These are phyloP conservation scores for Candida railenensis DNA, from an alignment of 805 yeast species.

Conservation along the genomic window DNA sequence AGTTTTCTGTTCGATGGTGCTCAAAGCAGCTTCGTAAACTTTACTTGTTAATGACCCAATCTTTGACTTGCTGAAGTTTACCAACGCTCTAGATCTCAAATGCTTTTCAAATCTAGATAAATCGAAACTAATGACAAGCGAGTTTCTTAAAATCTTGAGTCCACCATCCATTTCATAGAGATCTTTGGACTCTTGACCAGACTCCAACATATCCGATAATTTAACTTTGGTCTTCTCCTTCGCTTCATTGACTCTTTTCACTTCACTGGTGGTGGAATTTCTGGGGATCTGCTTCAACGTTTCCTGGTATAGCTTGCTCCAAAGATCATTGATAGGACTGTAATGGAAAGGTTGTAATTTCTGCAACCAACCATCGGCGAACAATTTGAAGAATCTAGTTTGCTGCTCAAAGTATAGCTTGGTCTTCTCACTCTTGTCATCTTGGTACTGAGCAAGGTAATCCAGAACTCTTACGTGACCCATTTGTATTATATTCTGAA, in stretches of 20 bases:
- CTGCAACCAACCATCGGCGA: conserved; percentile 36
- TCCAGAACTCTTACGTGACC: conserved; percentile 67
- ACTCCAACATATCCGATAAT: conserved; percentile 32
- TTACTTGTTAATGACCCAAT: conserved; percentile 68
- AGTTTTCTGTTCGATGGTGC: conserved; percentile 56
- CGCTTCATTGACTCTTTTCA: conserved; percentile 53
- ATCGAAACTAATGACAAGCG: conserved; percentile 57
- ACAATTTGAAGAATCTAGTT: conserved; percentile 25
- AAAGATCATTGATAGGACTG: conserved; percentile 36
- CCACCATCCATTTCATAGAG: conserved; percentile 29
- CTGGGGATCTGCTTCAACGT: conserved; percentile 36
- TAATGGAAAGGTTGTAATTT: conserved; percentile 30
- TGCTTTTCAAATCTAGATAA: conserved; percentile 65
- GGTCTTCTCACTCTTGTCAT: conserved; percentile 4
- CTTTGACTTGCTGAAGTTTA: conserved; percentile 59
- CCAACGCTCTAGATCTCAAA: conserved; percentile 63
- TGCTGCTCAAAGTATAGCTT: conserved; percentile 16
- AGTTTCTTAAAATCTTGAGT: conserved; percentile 45
- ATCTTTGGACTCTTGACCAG: conserved; percentile 24
- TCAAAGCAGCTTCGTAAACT: conserved; percentile 60
- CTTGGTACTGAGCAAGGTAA: conserved; percentile 21
- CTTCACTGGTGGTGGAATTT: conserved; percentile 35
- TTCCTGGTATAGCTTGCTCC: conserved; percentile 37
- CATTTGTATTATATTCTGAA: conserved; percentile 65
- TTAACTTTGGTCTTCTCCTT: conserved; percentile 50